A percentile compares a stretch with the other conserved stretches of the same genome.
phyloP scores from a whole-genome alignment of 208 protist genomes.

The Kentomonas sorsogonicus region DNA sequence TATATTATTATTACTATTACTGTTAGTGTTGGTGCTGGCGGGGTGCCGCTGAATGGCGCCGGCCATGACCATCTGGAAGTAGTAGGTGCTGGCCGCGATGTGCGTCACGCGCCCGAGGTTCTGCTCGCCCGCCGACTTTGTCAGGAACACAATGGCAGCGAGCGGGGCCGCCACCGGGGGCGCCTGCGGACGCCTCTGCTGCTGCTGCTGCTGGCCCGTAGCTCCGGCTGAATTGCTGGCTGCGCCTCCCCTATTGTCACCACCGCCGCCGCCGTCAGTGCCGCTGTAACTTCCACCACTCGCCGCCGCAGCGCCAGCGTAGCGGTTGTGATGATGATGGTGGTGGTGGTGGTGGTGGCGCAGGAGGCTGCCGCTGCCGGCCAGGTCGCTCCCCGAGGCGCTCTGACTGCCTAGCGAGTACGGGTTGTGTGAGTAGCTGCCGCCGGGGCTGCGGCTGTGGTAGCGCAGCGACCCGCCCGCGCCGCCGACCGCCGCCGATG shows the following conservation, averaged over 20 bases:
- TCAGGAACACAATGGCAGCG: constrained; percentile 77
- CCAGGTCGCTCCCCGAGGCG: constrained; percentile 19
- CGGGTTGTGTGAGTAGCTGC: constrained; percentile 31
- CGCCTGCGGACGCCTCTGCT: constrained; percentile 20
- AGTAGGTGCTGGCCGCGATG: constrained; percentile 79
- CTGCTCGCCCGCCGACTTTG: constrained; percentile 83
- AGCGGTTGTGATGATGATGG: too few relatives aligned
- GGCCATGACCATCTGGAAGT: constrained; percentile 67
- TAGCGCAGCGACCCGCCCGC: not conserved
- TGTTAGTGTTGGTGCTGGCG: too few relatives aligned
- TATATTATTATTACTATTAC: too few relatives aligned
- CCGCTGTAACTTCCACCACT: not conserved
- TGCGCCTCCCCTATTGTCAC: not conserved
- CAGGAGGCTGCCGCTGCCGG: too few relatives aligned
- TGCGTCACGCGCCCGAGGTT: constrained; percentile 74
- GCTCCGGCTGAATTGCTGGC: not conserved
- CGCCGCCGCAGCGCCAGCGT: too few relatives aligned
- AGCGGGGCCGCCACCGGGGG: constrained; percentile 68
- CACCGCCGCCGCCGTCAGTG: not conserved
- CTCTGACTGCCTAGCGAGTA: constrained; percentile 22
- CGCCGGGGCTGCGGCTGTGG: not conserved
- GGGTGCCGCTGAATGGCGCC: constrained; percentile 43
- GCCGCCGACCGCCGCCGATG: too few relatives aligned
- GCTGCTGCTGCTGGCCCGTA: not conserved
- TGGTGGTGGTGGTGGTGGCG: not conserved